phyloP scores from a whole-genome alignment of 345 rosid genomes.

The Hibiscus syriacus region DNA sequence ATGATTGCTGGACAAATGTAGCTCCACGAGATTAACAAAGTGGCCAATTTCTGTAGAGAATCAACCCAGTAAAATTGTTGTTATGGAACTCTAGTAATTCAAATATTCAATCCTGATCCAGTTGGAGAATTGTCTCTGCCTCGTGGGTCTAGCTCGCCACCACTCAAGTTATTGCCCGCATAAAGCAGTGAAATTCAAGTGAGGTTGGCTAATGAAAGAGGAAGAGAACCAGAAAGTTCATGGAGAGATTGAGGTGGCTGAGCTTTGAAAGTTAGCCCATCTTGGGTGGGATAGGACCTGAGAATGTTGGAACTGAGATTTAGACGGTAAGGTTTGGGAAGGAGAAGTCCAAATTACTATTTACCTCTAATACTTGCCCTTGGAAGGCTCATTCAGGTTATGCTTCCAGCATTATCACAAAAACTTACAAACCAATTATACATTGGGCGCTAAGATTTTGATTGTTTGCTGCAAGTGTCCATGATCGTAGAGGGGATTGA shows the following conservation, averaged over 20 bases:
- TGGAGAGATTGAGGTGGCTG: background rate
- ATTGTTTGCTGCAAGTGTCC: too few relatives aligned
- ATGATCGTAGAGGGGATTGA: too few relatives aligned
- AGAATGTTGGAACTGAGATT: background rate
- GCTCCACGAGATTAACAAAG: slow-evolving; percentile 8
- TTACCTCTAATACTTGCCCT: background rate
- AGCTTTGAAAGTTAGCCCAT: background rate
- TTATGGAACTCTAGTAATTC: background rate
- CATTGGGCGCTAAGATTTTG: too few relatives aligned
- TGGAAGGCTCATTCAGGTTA: background rate
- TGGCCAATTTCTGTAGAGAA: slow-evolving; percentile 10
- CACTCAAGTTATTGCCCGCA: slow-evolving; percentile 2
- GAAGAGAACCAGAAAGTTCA: slow-evolving; percentile 10
- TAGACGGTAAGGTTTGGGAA: slow-evolving; percentile 6
- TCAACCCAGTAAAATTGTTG: slow-evolving; percentile 3
- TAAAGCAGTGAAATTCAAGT: slow-evolving; percentile 3
- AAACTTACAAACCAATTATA: too few relatives aligned
- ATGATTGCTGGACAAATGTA: background rate
- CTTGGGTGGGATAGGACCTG: background rate
- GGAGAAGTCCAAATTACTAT: background rate
- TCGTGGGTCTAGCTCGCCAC: too few relatives aligned
- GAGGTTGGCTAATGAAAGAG: slow-evolving; percentile 6
- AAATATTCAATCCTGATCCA: too few relatives aligned
- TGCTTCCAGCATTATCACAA: background rate
- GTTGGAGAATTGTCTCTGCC: too few relatives aligned